These are phyloP conservation scores for Claviceps sp. DNA, from an alignment of 2,329 filamentous ascomycete genomes.

Conservation along the genomic window DNA sequence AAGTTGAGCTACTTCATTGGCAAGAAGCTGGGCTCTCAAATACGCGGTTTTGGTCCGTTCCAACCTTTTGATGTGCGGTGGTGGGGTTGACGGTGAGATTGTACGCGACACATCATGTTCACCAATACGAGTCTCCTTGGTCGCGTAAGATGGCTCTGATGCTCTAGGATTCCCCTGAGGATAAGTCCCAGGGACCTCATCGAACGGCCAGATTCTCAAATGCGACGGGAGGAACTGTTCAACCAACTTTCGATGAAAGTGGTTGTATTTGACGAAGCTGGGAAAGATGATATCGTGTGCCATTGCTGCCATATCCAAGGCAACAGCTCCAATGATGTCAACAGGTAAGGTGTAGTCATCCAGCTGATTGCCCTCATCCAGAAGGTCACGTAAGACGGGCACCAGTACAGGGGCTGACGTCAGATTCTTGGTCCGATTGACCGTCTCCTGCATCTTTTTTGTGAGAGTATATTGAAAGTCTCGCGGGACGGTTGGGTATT, in stretches of 20 bases:
- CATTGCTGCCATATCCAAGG: constrained; percentile 19
- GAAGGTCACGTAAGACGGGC: constrained; percentile 13
- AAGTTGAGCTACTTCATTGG: constrained; percentile 7
- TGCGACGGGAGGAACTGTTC: constrained; percentile 11
- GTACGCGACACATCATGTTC: not conserved
- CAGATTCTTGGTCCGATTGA: constrained; percentile 13
- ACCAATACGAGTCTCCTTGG: not conserved
- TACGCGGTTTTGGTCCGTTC: constrained; percentile 6
- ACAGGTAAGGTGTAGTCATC: constrained; percentile 8
- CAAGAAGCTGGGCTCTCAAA: constrained; percentile 5
- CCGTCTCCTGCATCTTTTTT: constrained; percentile 6
- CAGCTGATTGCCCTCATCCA: constrained; percentile 5
- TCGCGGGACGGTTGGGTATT: constrained; percentile 12
- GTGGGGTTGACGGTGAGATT: not conserved
- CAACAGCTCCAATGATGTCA: constrained; percentile 14
- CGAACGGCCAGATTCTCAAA: constrained; percentile 8
- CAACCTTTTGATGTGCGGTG: constrained; percentile 3
- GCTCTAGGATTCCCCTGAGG: constrained; percentile 11
- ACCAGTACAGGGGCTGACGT: constrained; percentile 15
- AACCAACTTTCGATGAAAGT: constrained; percentile 13
- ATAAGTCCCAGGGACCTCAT: constrained; percentile 15
- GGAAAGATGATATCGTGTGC: constrained; percentile 14
- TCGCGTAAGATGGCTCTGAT: not conserved
- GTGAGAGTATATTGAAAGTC: constrained; percentile 11
- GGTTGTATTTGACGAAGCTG: constrained; percentile 15